A percentile compares a stretch with the other conserved stretches of the same genome.
Evolutionary conservation across 2,329 filamentous ascomycete species (phyloP).

Genomic region (Colletotrichum acutatum): DNA sequence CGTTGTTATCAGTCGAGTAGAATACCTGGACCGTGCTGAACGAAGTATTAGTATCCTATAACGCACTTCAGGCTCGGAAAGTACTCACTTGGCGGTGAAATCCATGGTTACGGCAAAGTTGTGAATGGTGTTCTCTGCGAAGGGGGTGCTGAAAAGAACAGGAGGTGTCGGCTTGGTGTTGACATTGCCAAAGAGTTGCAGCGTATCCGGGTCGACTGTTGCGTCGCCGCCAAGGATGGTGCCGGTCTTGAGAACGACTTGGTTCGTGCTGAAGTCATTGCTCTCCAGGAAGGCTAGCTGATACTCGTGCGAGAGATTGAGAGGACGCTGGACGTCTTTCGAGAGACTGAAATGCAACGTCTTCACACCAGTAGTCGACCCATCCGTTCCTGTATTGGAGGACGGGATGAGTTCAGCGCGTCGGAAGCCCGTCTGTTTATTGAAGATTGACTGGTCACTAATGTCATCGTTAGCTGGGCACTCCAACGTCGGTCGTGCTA

Average conservation of each 20-base stretch:
- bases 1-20: slow-evolving; percentile 60
- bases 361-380: slow-evolving; percentile 64
- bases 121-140: slow-evolving; percentile 63
- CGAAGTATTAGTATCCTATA: neutral
- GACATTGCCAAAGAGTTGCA: slow-evolving; percentile 60
- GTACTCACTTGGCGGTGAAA: slow-evolving; percentile 63
- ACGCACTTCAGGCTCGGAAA: neutral
- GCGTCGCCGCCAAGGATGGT: slow-evolving; percentile 55
- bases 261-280: slow-evolving; percentile 59
- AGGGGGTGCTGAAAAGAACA: slow-evolving; percentile 61
- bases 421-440: slow-evolving; percentile 68
- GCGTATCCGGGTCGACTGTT: slow-evolving; percentile 48
- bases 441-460: slow-evolving; percentile 69
- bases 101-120: slow-evolving; percentile 71
- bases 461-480: neutral
- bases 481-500: too few relatives aligned
- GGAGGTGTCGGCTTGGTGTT: slow-evolving; percentile 50
- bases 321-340: slow-evolving; percentile 60
- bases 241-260: slow-evolving; percentile 66
- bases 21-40: slow-evolving; percentile 65
- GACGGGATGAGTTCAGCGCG: slow-evolving; percentile 66
- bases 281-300: slow-evolving; percentile 63
- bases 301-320: slow-evolving; percentile 72
- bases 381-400: slow-evolving; percentile 61
- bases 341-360: slow-evolving; percentile 71